Percentiles rank a stretch among this genome's conserved stretches.
Conservation (phyloP, 371 early-diverging fungal species). For the Rhizopus delemar region DNA sequence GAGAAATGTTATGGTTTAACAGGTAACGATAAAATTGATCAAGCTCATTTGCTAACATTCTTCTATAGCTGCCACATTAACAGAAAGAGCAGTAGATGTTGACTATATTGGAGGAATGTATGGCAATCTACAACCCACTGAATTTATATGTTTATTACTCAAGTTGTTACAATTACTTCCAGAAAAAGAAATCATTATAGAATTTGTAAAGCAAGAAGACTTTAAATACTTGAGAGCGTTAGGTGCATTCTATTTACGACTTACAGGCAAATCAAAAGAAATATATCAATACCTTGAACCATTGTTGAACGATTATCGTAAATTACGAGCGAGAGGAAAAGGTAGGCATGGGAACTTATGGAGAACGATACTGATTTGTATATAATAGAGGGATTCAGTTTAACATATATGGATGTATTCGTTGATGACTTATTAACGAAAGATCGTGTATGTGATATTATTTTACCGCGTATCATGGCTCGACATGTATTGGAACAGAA, state of each 20-base stretch:
- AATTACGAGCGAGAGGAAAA: slow-evolving; percentile 67
- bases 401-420: slow-evolving; percentile 90
- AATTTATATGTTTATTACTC: slow-evolving; percentile 85
- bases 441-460: slow-evolving; percentile 85
- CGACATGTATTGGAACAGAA: slow-evolving; percentile 84
- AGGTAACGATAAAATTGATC: slow-evolving; percentile 50
- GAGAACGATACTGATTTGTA: slow-evolving; percentile 30
- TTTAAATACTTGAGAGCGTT: slow-evolving; percentile 90
- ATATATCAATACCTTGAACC: slow-evolving; percentile 88
- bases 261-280: slow-evolving; percentile 76
- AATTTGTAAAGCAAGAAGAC: slow-evolving; percentile 74
- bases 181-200: slow-evolving; percentile 78
- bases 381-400: slow-evolving; percentile 48
- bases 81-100: slow-evolving; percentile 87
- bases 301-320: slow-evolving; percentile 81
- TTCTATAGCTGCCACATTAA: slow-evolving; percentile 75
- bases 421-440: slow-evolving; percentile 81
- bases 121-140: slow-evolving; percentile 85
- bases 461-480: slow-evolving; percentile 81
- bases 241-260: slow-evolving; percentile 85
- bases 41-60: neutral
- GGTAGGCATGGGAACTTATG: slow-evolving; percentile 56
- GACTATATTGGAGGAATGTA: slow-evolving; percentile 82
- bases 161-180: slow-evolving; percentile 93
- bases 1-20: slow-evolving; percentile 93